These are phyloP conservation scores for Paraphysoderma sedebokerense DNA, from an alignment of 371 early-diverging fungal genomes.

Conservation along the genomic window DNA sequence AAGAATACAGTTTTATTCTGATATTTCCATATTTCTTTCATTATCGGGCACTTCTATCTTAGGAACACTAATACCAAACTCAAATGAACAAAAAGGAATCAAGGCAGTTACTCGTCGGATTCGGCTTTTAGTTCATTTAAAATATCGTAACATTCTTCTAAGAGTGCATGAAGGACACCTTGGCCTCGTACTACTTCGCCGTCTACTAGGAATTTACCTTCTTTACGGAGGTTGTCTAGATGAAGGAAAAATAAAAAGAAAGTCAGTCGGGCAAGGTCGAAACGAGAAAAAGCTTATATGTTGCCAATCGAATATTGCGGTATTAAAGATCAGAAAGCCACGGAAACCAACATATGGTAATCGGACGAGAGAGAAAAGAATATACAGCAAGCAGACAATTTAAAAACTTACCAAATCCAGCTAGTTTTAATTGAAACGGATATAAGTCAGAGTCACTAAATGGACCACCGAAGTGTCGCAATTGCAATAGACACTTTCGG, in stretches of 20 bases:
- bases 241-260: background rate
- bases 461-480: constrained; percentile 64
- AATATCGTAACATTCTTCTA: constrained; percentile 52
- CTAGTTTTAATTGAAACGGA: constrained; percentile 77
- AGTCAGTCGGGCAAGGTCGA: background rate
- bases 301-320: no score
- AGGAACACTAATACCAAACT: no score
- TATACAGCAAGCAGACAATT: background rate
- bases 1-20: no score
- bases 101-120: no score
- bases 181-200: constrained; percentile 67
- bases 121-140: constrained; percentile 50
- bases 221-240: constrained; percentile 51
- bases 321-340: no score
- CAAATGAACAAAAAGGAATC: no score
- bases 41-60: no score
- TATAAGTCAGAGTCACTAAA: constrained; percentile 62
- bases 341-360: no score
- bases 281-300: no score
- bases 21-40: no score
- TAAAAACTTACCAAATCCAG: constrained; percentile 24
- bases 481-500: constrained; percentile 57
- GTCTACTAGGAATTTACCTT: constrained; percentile 73
- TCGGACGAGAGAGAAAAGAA: no score
- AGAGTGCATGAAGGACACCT: background rate